Evolutionary conservation across 2,329 filamentous ascomycete genomes (phyloP).

Genomic region (Verticillium isaacii): DNA sequence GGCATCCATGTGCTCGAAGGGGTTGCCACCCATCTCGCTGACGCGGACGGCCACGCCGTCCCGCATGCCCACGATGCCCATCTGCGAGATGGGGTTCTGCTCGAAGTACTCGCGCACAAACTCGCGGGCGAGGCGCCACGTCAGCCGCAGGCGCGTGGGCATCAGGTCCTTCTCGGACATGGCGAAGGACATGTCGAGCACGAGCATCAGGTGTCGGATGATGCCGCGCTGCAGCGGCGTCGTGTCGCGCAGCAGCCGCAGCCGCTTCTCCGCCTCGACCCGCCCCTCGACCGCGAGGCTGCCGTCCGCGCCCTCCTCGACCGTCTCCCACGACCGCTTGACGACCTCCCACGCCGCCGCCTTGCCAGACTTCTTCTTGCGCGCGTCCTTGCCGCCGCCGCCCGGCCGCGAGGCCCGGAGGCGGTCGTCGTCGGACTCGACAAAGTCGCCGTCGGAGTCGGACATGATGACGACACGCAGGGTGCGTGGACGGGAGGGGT

Average conservation of each 20-base stretch:
- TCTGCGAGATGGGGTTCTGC: slow-evolving; percentile 95
- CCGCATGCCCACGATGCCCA: slow-evolving; percentile 88
- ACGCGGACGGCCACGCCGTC: slow-evolving; percentile 84
- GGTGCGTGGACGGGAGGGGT: too few relatives aligned
- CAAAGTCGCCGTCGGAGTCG: slow-evolving; percentile 69
- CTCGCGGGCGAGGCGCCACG: slow-evolving; percentile 74
- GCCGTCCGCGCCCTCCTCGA: slow-evolving; percentile 75
- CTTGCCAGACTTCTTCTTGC: slow-evolving; percentile 19
- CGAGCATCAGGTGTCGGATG: slow-evolving; percentile 89
- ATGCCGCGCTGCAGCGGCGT: slow-evolving; percentile 95
- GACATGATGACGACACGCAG: slow-evolving; percentile 45
- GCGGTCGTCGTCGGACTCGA: slow-evolving; percentile 63
- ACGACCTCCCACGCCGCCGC: slow-evolving; percentile 61
- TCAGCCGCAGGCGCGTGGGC: slow-evolving; percentile 79
- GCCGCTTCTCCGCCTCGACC: slow-evolving; percentile 76
- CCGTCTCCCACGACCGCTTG: slow-evolving; percentile 65
- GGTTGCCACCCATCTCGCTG: slow-evolving; percentile 88
- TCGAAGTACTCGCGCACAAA: slow-evolving; percentile 96
- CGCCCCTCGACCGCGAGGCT: slow-evolving; percentile 71
- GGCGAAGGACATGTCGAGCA: slow-evolving; percentile 86
- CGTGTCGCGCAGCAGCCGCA: slow-evolving; percentile 81
- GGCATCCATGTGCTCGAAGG: slow-evolving; percentile 77
- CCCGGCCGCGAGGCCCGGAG: slow-evolving; percentile 36
- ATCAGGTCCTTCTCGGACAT: slow-evolving; percentile 95
- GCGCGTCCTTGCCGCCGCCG: slow-evolving; percentile 18